A percentile compares a stretch with the other conserved stretches of the same genome.
These are phyloP conservation scores for Epichloe coenophiala DNA, from an alignment of 2,329 filamentous ascomycete genomes.

Conservation along the genomic window DNA sequence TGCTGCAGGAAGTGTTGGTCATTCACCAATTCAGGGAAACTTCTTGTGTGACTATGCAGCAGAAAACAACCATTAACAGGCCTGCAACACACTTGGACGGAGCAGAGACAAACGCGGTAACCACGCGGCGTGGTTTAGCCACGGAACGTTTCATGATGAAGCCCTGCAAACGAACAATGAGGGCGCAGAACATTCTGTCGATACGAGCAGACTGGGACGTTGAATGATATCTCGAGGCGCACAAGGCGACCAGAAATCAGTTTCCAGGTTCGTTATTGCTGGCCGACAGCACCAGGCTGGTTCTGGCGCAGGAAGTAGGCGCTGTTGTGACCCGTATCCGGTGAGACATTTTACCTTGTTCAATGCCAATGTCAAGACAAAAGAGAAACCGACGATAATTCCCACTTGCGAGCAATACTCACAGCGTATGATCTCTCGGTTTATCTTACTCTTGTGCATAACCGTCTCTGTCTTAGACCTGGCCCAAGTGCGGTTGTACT, in stretches of 20 bases:
- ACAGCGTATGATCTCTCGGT: not conserved
- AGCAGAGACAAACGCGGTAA: not conserved
- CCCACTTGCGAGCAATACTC: not conserved
- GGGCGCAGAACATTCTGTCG: not conserved
- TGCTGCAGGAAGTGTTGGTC: too few species aligned
- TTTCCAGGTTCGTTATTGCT: not conserved
- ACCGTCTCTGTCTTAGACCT: not conserved
- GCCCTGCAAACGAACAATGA: not conserved
- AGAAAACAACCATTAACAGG: too few species aligned
- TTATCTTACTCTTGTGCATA: not conserved
- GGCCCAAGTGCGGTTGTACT: not conserved
- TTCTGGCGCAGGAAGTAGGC: not conserved
- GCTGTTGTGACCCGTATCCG: conserved; percentile 1
- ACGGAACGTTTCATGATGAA: not conserved
- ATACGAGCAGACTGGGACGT: not conserved
- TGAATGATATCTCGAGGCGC: not conserved
- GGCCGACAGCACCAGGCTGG: not conserved
- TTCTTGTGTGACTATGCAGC: too few species aligned
- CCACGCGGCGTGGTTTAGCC: too few species aligned
- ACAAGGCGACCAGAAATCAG: not conserved
- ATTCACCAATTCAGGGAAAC: too few species aligned
- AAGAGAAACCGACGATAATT: not conserved
- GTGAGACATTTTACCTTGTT: not conserved
- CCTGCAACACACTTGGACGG: not conserved
- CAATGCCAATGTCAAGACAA: not conserved